Base-by-base conservation (phyloP, 2,329 filamentous ascomycete species). In the Cephalotrichum gorgonifer region DNA sequence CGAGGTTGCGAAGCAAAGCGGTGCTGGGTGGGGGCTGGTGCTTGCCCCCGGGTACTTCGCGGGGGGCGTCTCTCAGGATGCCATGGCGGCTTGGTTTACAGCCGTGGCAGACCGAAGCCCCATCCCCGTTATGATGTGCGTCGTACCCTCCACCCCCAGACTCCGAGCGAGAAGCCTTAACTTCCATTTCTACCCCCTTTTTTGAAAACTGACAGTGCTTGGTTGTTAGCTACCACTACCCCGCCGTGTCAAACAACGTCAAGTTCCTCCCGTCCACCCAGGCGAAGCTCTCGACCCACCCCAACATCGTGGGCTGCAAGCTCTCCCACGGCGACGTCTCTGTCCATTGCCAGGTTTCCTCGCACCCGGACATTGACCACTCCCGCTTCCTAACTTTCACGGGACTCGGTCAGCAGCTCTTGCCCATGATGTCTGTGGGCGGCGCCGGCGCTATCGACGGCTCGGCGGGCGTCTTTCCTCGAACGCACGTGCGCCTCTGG, bases 301-400 rank as follows among this genome's bases (percentile, higher is more conserved):
- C 76, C 27, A 85, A 85, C 58, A 83, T 85, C 51, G 80, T 84
- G 4, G 81, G 81, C 46, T 82, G 78, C 65, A 85, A 85, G 65
- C 75, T 85, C 55, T 84, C 79, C 1, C 81, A 85, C 60, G 80
- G 79, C 46, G 78, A 83, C 58, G 71, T 84, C 43, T 81, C 79
- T n/a, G 71, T 76, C 55, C 79, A 83, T 59, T 70, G 75, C 4
- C 75, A 83, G 60, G 74, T 84, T 51, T 78, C 76, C 4, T 69
- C 73, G 4, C 76, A 73, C 55, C 80, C 80, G 0, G 60, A 68
- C 44, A 81, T 85, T 58, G 75, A 83, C 61, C 72, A 78, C 56
- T 57, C 62, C 2, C 65, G 73, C 43, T 85, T 85, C 65, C 72
- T 70, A 54, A 74, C 78, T 27, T 85, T 78, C 66, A 81, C 78